Conservation (phyloP, 75 land plant species). For the Ceratopteris richardii region DNA sequence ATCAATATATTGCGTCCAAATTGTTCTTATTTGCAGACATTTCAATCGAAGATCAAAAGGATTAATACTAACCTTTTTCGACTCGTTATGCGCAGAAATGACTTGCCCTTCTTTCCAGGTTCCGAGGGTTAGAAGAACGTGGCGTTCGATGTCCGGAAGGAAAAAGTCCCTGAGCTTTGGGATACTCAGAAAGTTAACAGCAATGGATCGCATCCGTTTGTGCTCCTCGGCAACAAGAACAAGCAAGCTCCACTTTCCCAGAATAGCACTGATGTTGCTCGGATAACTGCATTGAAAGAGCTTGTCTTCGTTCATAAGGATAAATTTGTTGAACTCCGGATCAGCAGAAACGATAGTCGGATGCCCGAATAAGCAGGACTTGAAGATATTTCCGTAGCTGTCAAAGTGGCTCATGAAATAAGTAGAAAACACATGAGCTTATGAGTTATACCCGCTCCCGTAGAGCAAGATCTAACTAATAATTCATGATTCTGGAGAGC, state of each 20-base stretch:
- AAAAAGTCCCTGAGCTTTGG: conserved; percentile 32
- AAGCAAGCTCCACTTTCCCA: conserved; percentile 76
- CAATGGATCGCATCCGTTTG: conserved; percentile 53
- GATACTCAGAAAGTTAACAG: conserved; percentile 56
- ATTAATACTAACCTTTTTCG: conserved; percentile 45
- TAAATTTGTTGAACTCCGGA: conserved; percentile 52
- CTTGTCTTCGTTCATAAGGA: conserved; percentile 64
- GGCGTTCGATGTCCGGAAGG: conserved; percentile 48
- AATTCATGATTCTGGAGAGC: too few species aligned
- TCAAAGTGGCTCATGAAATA: too few species aligned
- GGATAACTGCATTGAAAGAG: conserved; percentile 76
- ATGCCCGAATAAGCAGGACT: conserved; percentile 64
- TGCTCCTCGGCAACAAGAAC: conserved; percentile 70
- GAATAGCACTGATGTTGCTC: conserved; percentile 57
- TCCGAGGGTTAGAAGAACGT: conserved; percentile 43
- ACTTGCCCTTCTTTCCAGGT: conserved; percentile 35
- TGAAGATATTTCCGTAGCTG: conserved; percentile 80
- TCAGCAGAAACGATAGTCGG: conserved; percentile 77
- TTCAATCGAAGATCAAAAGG: too few species aligned
- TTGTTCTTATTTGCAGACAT: too few species aligned
- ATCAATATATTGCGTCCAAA: too few species aligned
- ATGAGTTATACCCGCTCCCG: too few species aligned
- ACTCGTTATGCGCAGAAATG: conserved; percentile 57
- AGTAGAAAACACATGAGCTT: too few species aligned
- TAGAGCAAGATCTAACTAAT: too few species aligned